A percentile compares a stretch with the other conserved stretches of the same genome.
Conservation (phyloP, 768 basidiomycete species). For the Zangia roseola region DNA sequence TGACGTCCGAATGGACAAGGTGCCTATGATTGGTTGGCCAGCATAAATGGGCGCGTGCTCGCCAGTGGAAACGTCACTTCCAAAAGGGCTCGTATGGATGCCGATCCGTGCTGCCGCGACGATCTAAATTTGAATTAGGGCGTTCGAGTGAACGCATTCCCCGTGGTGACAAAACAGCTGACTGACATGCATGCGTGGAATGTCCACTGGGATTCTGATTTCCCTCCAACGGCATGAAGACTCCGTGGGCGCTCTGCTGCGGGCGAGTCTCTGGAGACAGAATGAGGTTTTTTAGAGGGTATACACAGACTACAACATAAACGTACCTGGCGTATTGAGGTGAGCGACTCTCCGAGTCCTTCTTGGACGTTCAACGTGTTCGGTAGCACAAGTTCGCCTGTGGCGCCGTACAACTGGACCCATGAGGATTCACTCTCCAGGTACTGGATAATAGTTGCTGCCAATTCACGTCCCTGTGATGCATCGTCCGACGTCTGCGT, state of each 20-base stretch:
- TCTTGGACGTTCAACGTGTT: conserved; percentile 30
- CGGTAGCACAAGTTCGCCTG: conserved; percentile 68
- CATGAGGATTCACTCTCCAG: conserved; percentile 63
- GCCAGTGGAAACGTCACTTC: conserved; percentile 28
- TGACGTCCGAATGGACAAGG: conserved; percentile 64
- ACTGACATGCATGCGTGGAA: conserved; percentile 78
- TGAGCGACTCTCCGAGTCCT: conserved; percentile 24
- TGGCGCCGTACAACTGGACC: conserved; percentile 68
- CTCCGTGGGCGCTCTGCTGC: conserved; percentile 40
- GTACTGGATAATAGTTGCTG: conserved; percentile 51
- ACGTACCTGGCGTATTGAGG: conserved; percentile 34
- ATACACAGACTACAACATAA: conserved; percentile 1
- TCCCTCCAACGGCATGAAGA: conserved; percentile 57
- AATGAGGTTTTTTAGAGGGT: conserved; percentile 32
- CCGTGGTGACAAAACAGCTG: neutral
- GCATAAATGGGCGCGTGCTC: conserved; percentile 60
- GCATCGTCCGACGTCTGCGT: conserved; percentile 32
- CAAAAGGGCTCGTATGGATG: conserved; percentile 46
- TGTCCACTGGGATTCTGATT: conserved; percentile 80
- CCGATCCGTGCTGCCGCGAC: conserved; percentile 58
- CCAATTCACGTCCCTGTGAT: conserved; percentile 42
- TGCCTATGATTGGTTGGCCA: conserved; percentile 79
- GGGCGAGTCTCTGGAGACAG: conserved; percentile 33
- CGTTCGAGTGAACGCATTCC: conserved; percentile 1
- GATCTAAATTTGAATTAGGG: conserved; percentile 44